Base-by-base conservation (phyloP, 2,329 filamentous ascomycete genomes). In the Dryadomyces quercivorus region DNA sequence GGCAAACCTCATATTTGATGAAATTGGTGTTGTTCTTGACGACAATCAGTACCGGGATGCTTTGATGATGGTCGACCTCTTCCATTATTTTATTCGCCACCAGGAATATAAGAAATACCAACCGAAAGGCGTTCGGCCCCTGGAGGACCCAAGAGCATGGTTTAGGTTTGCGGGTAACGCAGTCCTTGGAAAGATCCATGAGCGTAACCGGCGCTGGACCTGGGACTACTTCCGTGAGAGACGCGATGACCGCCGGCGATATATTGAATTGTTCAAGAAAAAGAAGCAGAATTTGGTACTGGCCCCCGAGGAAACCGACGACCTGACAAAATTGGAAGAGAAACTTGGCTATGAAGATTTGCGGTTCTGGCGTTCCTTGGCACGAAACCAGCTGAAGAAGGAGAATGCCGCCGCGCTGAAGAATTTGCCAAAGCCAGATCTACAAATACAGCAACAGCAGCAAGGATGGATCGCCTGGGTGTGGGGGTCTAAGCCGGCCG, bases 1-100 rank as follows among this genome's bases (percentile, higher is more conserved):
- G 69, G 88, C 91, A 31, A 87, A 86, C 43, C 72, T 98, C 18
- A 72, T 97, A 1, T 99, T 99, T 62, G 92, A 99, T 64, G 94
- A 99, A 65, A 91, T 99, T 56, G 93, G 94, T 51, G 85, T 99
- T 59, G 88, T 97, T n/a, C 78, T 99, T 36, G 94, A 99, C 61
- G 92, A 98, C 60, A 82, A 96, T 60, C 93, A 99, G 67, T 99
- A 99, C 66, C 86, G 94, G 34, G 93, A 99, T 70, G 89, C 86
- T 5, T 72, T 99, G 56, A 98, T 98, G 93, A 87, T 99, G 74
- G 87, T 97, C 2, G 93, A 99, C 66, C 75, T 97, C 2, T 98
- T 99, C 73, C 93, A 98, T 68, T 97, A 95, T 70, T 98, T 97
- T 68, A 87, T 96, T 62, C 85, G 92, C 36, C 93, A 98, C 61